phyloP scores from a whole-genome alignment of 1,284 basidiomycete species.

The Moniliophthora roreri region DNA sequence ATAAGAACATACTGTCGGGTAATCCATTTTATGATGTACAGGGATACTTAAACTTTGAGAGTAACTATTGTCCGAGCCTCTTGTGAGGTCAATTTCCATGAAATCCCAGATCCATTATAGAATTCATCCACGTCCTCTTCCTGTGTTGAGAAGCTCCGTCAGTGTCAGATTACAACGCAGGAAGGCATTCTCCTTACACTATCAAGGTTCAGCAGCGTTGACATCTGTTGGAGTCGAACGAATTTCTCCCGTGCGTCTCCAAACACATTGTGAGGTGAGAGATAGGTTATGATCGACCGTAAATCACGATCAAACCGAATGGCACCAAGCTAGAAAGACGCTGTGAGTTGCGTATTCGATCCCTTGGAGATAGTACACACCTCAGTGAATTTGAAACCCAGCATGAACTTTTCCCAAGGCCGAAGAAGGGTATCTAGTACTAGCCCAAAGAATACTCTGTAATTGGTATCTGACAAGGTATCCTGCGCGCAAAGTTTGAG shows the following conservation, averaged over 20 bases:
- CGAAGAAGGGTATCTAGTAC: conserved; percentile 85
- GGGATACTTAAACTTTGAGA: conserved; percentile 47
- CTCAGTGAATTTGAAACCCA: conserved; percentile 86
- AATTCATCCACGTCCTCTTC: conserved; percentile 93
- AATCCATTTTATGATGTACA: not conserved
- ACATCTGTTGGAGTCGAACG: conserved; percentile 88
- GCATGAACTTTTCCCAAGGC: conserved; percentile 91
- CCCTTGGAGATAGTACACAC: conserved; percentile 37
- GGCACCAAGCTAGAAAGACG: conserved; percentile 76
- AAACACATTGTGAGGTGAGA: conserved; percentile 84
- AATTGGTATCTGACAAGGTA: conserved; percentile 85
- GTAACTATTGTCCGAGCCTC: conserved; percentile 76
- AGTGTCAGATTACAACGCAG: conserved; percentile 7
- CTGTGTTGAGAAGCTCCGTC: conserved; percentile 34
- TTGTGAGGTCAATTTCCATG: conserved; percentile 79
- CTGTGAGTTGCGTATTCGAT: conserved; percentile 1
- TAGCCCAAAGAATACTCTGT: conserved; percentile 80
- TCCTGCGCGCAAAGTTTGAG: conserved; percentile 47
- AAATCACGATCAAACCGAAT: conserved; percentile 95
- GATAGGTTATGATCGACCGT: conserved; percentile 78
- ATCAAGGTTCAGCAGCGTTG: conserved; percentile 90
- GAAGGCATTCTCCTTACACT: conserved; percentile 46
- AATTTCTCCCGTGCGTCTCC: conserved; percentile 93
- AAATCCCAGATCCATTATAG: conserved; percentile 89
- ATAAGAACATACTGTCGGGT: conserved; percentile 2